Evolutionary conservation across 805 yeast genomes (phyloP).

Genomic region (Candida broadrunensis): DNA sequence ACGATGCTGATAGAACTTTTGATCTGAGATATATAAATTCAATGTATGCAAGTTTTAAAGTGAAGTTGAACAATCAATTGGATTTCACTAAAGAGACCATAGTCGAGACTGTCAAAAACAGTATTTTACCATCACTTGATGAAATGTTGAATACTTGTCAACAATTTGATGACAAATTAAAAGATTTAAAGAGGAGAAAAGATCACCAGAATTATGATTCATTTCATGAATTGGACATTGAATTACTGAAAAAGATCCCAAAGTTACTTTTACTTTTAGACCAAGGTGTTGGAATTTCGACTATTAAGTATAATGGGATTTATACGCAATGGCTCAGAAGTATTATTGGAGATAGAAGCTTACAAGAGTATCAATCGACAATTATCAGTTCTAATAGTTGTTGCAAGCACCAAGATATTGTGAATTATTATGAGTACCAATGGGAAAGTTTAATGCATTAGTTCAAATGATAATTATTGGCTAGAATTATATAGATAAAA

Average conservation of each 20-base stretch:
- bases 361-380: slow-evolving; percentile 10
- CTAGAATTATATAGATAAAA: no score
- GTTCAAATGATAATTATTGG: no score
- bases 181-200: neutral
- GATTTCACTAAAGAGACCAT: neutral
- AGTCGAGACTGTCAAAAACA: neutral
- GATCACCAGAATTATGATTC: neutral
- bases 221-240: neutral
- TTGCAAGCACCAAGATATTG: neutral
- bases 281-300: neutral
- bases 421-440: neutral
- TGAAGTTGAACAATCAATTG: neutral
- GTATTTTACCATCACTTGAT: neutral
- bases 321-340: slow-evolving; percentile 12
- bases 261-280: neutral
- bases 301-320: neutral
- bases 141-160: neutral
- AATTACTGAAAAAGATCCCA: neutral
- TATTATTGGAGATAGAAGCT: slow-evolving; percentile 14
- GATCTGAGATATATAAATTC: neutral
- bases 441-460: no score
- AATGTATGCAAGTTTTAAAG: neutral
- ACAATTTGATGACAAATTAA: neutral
- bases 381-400: no score
- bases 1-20: neutral